Evolutionary conservation across 306 rosid species (phyloP).

Genomic region (Rosa persica): DNA sequence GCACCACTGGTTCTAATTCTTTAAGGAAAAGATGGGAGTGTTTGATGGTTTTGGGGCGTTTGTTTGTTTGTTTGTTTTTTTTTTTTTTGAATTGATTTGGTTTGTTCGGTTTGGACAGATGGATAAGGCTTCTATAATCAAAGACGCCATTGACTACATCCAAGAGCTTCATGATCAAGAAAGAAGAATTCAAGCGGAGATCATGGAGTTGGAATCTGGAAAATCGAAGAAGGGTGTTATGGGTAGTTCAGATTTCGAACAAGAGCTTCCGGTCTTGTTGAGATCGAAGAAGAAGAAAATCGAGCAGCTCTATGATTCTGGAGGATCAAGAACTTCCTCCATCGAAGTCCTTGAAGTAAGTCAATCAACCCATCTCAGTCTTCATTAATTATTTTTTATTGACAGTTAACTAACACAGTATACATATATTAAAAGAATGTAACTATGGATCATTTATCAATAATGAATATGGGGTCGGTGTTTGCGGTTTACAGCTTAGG

Average conservation of each 20-base stretch:
- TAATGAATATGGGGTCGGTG: background rate
- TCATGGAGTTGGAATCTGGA: slow-evolving; percentile 73
- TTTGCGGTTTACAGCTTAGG: slow-evolving; percentile 51
- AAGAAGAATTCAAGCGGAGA: slow-evolving; percentile 63
- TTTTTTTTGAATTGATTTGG: background rate
- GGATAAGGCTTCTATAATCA: slow-evolving; percentile 96
- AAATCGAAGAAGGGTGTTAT: slow-evolving; percentile 39
- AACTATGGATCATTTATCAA: background rate
- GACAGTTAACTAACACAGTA: background rate
- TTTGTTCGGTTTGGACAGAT: slow-evolving; percentile 47
- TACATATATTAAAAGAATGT: background rate
- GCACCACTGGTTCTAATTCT: background rate
- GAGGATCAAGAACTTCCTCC: slow-evolving; percentile 51
- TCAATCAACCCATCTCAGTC: background rate
- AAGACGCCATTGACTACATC: slow-evolving; percentile 87
- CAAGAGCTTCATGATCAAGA: slow-evolving; percentile 79
- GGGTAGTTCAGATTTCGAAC: slow-evolving; percentile 33
- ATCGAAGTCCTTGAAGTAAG: slow-evolving; percentile 74
- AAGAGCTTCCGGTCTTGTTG: slow-evolving; percentile 52
- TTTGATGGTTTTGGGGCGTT: background rate
- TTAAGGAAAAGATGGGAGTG: background rate
- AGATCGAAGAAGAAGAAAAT: slow-evolving; percentile 80
- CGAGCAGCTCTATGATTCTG: slow-evolving; percentile 41
- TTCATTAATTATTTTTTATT: background rate
- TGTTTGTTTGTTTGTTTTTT: background rate